Percentiles rank a stretch among this genome's conserved stretches.
These are phyloP conservation scores for Kazachstania kunashirensis DNA, from an alignment of 805 yeast species.

Conservation along the genomic window DNA sequence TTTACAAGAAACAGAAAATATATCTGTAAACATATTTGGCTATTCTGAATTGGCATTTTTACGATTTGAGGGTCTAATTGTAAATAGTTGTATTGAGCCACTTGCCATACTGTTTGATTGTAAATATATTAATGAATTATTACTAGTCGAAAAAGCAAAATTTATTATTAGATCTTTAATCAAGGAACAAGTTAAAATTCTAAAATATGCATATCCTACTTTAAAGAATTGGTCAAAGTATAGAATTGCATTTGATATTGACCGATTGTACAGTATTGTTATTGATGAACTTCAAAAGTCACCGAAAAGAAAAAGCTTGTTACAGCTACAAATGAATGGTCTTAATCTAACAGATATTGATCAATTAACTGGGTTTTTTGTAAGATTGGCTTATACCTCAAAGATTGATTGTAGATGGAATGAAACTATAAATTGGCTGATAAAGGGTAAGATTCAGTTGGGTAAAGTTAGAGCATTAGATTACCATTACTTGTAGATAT, in stretches of 20 bases:
- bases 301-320: constrained; percentile 41
- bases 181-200: constrained; percentile 18
- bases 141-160: constrained; percentile 6
- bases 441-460: constrained; percentile 29
- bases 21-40: constrained; percentile 6
- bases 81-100: constrained; percentile 20
- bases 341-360: constrained; percentile 50
- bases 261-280: constrained; percentile 31
- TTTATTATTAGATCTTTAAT: constrained; percentile 11
- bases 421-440: constrained; percentile 36
- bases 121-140: constrained; percentile 14
- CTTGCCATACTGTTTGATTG: constrained; percentile 20
- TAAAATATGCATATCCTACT: constrained; percentile 12
- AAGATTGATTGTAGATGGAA: constrained; percentile 40
- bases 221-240: constrained; percentile 19
- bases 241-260: constrained; percentile 19
- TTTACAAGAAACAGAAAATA: constrained; percentile 2
- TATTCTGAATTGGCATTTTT: constrained; percentile 18
- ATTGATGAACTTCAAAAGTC: constrained; percentile 29
- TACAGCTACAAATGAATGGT: constrained; percentile 10
- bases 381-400: constrained; percentile 36
- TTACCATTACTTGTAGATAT: constrained; percentile 15
- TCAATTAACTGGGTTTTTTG: constrained; percentile 60
- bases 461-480: constrained; percentile 15
- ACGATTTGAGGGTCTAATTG: constrained; percentile 18